Conservation (phyloP, 192 early-diverging fungal genomes). For the Pilaira anomala region DNA sequence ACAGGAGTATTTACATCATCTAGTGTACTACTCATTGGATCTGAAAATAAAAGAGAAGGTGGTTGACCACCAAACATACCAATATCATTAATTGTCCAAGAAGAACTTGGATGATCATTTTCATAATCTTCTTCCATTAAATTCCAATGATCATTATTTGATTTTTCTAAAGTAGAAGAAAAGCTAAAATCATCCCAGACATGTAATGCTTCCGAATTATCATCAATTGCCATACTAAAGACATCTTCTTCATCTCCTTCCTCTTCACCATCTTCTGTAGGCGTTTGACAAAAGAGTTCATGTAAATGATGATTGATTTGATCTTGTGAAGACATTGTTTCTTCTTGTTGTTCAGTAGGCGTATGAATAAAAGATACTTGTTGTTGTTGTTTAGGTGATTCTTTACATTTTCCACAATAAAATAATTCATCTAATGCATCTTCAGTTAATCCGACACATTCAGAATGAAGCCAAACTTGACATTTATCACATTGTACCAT, state of each 20-base stretch:
- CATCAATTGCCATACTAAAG: not conserved
- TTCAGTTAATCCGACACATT: conserved; percentile 58
- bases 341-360: too few species aligned
- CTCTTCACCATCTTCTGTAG: not conserved
- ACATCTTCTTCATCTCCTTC: not conserved
- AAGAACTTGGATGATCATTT: not conserved
- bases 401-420: conserved; percentile 54
- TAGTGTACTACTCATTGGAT: conserved; percentile 11
- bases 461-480: conserved; percentile 64
- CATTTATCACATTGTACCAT: conserved; percentile 76
- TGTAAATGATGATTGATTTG: conserved; percentile 1
- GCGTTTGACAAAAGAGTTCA: not conserved
- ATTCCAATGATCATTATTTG: conserved; percentile 8
- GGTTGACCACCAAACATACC: not conserved
- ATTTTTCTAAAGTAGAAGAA: conserved; percentile 7
- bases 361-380: too few species aligned
- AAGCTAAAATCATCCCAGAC: conserved; percentile 18
- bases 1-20: not conserved
- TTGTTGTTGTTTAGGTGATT: not conserved
- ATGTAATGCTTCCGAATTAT: conserved; percentile 1
- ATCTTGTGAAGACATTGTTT: not conserved
- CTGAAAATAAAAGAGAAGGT: conserved; percentile 15
- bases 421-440: conserved; percentile 54
- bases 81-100: conserved; percentile 4
- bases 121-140: conserved; percentile 6